phyloP scores from a whole-genome alignment of 495 filamentous ascomycete genomes.

The Parmelia sp. region DNA sequence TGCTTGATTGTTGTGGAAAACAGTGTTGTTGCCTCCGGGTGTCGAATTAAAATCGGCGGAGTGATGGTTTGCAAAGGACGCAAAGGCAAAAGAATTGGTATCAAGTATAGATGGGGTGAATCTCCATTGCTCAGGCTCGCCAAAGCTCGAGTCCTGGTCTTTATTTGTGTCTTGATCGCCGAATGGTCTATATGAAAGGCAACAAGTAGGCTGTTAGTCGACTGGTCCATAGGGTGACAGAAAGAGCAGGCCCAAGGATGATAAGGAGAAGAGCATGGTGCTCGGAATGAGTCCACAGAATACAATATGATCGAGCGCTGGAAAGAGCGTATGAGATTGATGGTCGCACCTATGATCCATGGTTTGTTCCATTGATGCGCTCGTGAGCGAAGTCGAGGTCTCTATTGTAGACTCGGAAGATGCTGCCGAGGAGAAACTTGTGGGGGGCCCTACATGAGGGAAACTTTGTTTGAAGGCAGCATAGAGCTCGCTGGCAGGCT shows the following conservation, averaged over 20 bases:
- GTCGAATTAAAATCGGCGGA: conserved; percentile 86
- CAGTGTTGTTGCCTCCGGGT: conserved; percentile 67
- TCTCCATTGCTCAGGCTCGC: conserved; percentile 68
- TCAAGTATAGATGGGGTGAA: conserved; percentile 87
- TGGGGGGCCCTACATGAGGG: conserved; percentile 51
- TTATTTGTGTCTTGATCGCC: conserved; percentile 54
- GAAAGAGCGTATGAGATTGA: conserved; percentile 12
- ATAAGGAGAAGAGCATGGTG: conserved; percentile 3
- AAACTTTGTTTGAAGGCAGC: conserved; percentile 76
- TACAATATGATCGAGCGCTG: not conserved
- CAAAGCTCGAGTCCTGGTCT: conserved; percentile 73
- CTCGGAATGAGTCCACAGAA: conserved; percentile 3
- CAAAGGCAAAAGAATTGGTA: conserved; percentile 72
- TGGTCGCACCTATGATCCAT: conserved; percentile 46
- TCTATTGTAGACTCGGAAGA: conserved; percentile 34
- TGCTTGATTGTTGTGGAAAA: conserved; percentile 69
- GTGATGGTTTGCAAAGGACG: conserved; percentile 67
- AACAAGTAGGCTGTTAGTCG: conserved; percentile 27
- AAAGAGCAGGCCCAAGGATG: not conserved
- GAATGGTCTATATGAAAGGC: conserved; percentile 33
- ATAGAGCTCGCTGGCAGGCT: conserved; percentile 79
- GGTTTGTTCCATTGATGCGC: conserved; percentile 36
- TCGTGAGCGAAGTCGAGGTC: conserved; percentile 35
- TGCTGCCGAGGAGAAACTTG: conserved; percentile 27
- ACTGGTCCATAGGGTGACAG: conserved; percentile 23